These are phyloP conservation scores for Mucuna pruriens DNA, from an alignment of 306 rosid species.

Conservation along the genomic window DNA sequence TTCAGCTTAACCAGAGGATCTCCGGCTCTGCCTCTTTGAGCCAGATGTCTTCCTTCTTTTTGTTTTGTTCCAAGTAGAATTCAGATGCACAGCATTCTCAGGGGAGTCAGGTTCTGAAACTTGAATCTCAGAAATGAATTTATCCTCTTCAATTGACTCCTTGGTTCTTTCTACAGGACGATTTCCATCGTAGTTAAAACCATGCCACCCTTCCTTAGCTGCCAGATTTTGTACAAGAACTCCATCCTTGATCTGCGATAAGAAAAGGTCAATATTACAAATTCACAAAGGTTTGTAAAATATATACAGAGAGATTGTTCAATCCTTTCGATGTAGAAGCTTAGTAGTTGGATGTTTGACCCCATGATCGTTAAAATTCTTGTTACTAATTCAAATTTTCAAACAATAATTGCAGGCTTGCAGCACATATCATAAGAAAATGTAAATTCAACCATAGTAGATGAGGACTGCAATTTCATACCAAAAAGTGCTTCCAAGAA, in stretches of 20 bases:
- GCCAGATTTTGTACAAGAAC: slow-evolving; percentile 40
- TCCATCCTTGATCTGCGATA: slow-evolving; percentile 49
- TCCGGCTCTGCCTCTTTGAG: slow-evolving; percentile 32
- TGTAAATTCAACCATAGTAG: not conserved
- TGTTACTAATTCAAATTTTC: not conserved
- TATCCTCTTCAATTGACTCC: slow-evolving; percentile 42
- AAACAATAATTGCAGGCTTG: not conserved
- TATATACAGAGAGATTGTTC: not conserved
- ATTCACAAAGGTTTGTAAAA: not conserved
- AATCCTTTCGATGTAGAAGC: not conserved
- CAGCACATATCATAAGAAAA: not conserved
- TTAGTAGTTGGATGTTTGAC: not conserved
- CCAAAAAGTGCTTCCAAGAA: slow-evolving; percentile 10
- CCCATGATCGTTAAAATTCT: not conserved
- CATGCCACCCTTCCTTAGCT: slow-evolving; percentile 53
- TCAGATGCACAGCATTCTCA: slow-evolving; percentile 37
- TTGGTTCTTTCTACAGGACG: slow-evolving; percentile 44
- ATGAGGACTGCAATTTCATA: not conserved
- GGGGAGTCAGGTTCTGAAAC: slow-evolving; percentile 44
- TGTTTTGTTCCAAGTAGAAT: slow-evolving; percentile 48
- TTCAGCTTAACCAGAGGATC: slow-evolving; percentile 23
- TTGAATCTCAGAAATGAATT: slow-evolving; percentile 36
- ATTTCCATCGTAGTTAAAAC: slow-evolving; percentile 45
- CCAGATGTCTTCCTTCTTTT: slow-evolving; percentile 51
- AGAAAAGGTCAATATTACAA: slow-evolving; percentile 12